Conservation (phyloP, 2,329 filamentous ascomycete genomes). For the Colletotrichum aenigma region DNA sequence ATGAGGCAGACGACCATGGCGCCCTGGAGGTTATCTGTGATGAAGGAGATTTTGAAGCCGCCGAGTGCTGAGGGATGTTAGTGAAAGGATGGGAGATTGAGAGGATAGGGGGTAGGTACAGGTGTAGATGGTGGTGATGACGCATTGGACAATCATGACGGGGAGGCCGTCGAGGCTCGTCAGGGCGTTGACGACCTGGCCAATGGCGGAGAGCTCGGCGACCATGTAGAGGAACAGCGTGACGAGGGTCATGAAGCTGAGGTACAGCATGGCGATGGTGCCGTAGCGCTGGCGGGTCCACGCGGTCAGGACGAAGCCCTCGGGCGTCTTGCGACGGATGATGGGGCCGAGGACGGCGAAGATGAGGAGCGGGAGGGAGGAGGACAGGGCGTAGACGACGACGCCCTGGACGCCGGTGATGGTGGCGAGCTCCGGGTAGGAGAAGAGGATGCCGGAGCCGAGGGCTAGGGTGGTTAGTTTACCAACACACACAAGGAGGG, state of each 20-base stretch:
- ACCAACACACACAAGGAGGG: constrained; percentile 22
- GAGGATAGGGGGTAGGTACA: constrained; percentile 50
- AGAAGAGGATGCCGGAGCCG: constrained; percentile 82
- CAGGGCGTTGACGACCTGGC: constrained; percentile 76
- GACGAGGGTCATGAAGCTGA: constrained; percentile 78
- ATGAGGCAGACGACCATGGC: constrained; percentile 78
- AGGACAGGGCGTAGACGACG: constrained; percentile 76
- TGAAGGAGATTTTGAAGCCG: constrained; percentile 82
- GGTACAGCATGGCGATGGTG: constrained; percentile 68
- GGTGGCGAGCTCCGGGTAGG: constrained; percentile 81
- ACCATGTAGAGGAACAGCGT: constrained; percentile 90
- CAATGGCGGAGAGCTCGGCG: constrained; percentile 79
- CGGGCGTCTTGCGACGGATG: constrained; percentile 79
- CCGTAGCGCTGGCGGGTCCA: constrained; percentile 85
- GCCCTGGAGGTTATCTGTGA: constrained; percentile 84
- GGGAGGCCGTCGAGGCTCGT: constrained; percentile 78
- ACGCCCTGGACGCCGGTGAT: constrained; percentile 81
- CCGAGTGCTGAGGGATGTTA: constrained; percentile 65
- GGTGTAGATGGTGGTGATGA: constrained; percentile 82
- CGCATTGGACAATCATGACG: constrained; percentile 77
- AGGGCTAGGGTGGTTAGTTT: constrained; percentile 67
- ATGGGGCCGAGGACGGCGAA: constrained; percentile 79
- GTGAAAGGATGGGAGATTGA: not conserved
- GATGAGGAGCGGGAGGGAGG: constrained; percentile 72
- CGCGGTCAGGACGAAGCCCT: constrained; percentile 84